A percentile compares a stretch with the other conserved stretches of the same genome.
Evolutionary conservation across 139 green algal species (phyloP).

Genomic region (Chlamydomonas sphaeroides): DNA sequence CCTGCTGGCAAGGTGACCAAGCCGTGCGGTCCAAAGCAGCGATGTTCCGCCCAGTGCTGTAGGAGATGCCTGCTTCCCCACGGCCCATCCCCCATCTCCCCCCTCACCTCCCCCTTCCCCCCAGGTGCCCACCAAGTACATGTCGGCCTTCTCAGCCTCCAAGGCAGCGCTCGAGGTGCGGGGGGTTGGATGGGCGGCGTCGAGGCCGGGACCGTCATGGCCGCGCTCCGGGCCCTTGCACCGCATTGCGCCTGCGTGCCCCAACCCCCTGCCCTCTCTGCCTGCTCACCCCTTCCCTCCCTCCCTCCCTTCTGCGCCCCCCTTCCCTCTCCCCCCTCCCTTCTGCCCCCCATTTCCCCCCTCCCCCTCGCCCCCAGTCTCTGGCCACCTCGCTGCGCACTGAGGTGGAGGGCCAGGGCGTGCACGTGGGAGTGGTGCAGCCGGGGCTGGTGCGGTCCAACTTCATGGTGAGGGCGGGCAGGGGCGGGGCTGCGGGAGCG

Average conservation of each 20-base stretch:
- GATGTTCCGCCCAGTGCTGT: too few species aligned
- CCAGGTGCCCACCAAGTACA: slow-evolving; percentile 57
- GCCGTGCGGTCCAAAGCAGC: too few species aligned
- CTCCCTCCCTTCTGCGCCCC: background rate
- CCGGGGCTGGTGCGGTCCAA: slow-evolving; percentile 58
- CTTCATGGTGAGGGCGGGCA: slow-evolving; percentile 29
- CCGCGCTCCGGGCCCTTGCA: too few species aligned
- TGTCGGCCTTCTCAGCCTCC: slow-evolving; percentile 56
- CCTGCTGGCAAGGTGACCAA: too few species aligned
- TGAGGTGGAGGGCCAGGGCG: slow-evolving; percentile 47
- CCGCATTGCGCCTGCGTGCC: too few species aligned
- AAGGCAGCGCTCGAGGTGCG: slow-evolving; percentile 51
- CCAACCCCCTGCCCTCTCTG: too few species aligned
- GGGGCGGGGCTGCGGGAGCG: too few species aligned
- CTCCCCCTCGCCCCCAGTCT: background rate
- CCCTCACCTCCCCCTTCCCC: too few species aligned
- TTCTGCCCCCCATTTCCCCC: background rate
- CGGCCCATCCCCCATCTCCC: too few species aligned
- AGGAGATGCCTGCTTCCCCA: too few species aligned
- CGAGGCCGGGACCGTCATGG: too few species aligned
- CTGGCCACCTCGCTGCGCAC: slow-evolving; percentile 22
- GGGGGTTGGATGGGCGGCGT: too few species aligned
- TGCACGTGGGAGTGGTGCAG: slow-evolving; percentile 53
- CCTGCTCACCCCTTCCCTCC: background rate
- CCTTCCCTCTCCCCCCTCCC: background rate